Percentiles rank a stretch among this genome's conserved stretches.
phyloP scores from a whole-genome alignment of 768 basidiomycete species.

The Kwoniella newhampshirensis region DNA sequence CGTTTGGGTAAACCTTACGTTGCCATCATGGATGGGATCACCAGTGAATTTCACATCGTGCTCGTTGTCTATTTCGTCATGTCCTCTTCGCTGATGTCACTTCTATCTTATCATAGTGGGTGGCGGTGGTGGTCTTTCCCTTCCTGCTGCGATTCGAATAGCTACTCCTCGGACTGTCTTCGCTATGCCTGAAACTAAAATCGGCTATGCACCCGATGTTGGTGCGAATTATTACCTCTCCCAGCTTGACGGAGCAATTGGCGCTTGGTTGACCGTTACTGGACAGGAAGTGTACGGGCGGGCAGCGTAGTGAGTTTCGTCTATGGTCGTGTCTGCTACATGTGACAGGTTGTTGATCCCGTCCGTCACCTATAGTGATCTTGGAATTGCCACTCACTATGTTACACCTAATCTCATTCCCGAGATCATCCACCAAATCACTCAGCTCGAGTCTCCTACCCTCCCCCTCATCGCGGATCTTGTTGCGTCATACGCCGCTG shows the following conservation, averaged over 20 bases:
- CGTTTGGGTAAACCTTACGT: conserved; percentile 82
- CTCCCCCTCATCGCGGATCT: conserved; percentile 57
- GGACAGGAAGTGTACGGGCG: conserved; percentile 70
- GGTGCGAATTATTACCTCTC: conserved; percentile 88
- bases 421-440: conserved; percentile 67
- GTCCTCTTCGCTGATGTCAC: not conserved
- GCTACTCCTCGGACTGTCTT: conserved; percentile 89
- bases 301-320: conserved; percentile 71
- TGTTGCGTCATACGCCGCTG: conserved; percentile 63
- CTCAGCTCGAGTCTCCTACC: conserved; percentile 52
- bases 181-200: conserved; percentile 86
- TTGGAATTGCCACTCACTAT: conserved; percentile 91
- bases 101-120: conserved; percentile 66
- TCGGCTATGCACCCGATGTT: conserved; percentile 72
- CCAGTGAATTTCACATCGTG: conserved; percentile 82
- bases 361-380: conserved; percentile 61
- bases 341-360: not conserved
- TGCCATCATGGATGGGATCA: conserved; percentile 82
- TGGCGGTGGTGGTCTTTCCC: conserved; percentile 85
- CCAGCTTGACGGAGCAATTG: conserved; percentile 83
- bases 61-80: conserved; percentile 13
- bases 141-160: conserved; percentile 81
- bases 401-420: conserved; percentile 75
- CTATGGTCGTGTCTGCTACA: not conserved
- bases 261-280: conserved; percentile 90